These are phyloP conservation scores for Yamadazyma akitaensis DNA, from an alignment of 805 yeast species.

Conservation along the genomic window DNA sequence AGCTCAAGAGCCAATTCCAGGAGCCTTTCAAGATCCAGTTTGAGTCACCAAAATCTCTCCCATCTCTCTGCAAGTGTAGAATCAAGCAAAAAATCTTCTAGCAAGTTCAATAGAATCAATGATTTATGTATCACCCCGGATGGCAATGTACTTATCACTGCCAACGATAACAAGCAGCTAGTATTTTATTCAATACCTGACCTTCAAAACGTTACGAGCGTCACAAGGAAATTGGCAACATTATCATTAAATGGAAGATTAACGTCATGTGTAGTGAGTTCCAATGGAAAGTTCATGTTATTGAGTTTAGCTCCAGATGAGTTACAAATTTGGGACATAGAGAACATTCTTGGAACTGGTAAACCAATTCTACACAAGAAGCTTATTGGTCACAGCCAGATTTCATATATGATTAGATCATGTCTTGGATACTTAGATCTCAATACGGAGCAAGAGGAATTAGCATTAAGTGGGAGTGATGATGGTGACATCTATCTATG, in stretches of 20 bases:
- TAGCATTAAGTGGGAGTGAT: slow-evolving; percentile 79
- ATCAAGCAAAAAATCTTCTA: background rate
- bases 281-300: slow-evolving; percentile 50
- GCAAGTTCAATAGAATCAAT: slow-evolving; percentile 50
- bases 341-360: slow-evolving; percentile 19
- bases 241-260: slow-evolving; percentile 54
- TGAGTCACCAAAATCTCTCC: background rate
- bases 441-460: slow-evolving; percentile 47
- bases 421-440: slow-evolving; percentile 62
- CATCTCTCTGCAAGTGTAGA: background rate
- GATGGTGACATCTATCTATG: slow-evolving; percentile 77
- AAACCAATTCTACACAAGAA: slow-evolving; percentile 55
- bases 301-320: slow-evolving; percentile 73
- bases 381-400: slow-evolving; percentile 70
- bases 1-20: slow-evolving; percentile 1
- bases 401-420: slow-evolving; percentile 66
- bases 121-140: slow-evolving; percentile 67
- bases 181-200: slow-evolving; percentile 56
- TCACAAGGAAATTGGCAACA: slow-evolving; percentile 37
- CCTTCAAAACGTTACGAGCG: slow-evolving; percentile 27
- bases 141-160: slow-evolving; percentile 58
- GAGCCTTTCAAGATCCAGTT: slow-evolving; percentile 1
- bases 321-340: slow-evolving; percentile 76
- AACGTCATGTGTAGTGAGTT: slow-evolving; percentile 62
- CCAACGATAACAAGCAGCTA: slow-evolving; percentile 60